These are phyloP conservation scores for Nyssa sinensis DNA, from an alignment of 148 eudicot genomes.

Conservation along the genomic window DNA sequence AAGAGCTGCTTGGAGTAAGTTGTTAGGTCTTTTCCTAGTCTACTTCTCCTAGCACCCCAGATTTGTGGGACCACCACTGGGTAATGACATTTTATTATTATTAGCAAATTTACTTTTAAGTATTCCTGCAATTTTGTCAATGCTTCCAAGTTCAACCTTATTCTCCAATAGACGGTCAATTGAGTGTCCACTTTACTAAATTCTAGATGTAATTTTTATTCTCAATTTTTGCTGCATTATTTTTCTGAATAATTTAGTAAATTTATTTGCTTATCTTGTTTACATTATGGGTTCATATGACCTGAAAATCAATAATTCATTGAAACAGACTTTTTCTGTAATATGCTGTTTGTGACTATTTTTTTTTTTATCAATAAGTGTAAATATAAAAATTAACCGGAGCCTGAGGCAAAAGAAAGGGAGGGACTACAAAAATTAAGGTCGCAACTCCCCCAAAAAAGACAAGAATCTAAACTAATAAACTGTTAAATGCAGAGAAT, in stretches of 20 bases:
- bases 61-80: no score
- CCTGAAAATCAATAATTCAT: background rate
- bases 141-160: background rate
- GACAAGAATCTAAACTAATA: no score
- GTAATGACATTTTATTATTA: no score
- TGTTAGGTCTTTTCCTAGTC: no score
- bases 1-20: no score
- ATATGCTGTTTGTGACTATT: background rate
- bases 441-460: no score
- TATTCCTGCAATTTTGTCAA: background rate
- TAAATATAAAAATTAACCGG: no score
- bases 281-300: background rate
- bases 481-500: constrained; percentile 54
- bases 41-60: no score
- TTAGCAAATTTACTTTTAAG: background rate
- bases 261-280: background rate
- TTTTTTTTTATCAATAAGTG: background rate
- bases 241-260: background rate
- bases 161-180: background rate
- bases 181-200: background rate
- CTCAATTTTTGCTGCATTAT: no score
- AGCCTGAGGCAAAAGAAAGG: no score
- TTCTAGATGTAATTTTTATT: background rate
- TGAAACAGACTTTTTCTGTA: background rate
- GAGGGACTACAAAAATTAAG: no score